Base-by-base conservation (phyloP, 495 filamentous ascomycete species). In the Cudoniella acicularis region DNA sequence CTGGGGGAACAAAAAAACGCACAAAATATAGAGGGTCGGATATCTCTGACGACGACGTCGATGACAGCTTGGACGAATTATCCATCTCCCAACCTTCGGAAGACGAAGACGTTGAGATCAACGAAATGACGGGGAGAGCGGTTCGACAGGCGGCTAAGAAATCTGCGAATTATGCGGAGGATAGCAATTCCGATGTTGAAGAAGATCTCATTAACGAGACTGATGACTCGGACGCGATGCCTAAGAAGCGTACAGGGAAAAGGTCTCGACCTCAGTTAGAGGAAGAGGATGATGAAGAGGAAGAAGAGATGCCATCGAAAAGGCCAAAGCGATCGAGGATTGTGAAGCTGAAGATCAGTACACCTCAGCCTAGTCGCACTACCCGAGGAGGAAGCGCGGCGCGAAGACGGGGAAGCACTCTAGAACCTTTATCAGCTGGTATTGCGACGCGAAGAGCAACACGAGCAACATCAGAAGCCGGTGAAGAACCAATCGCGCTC, bases 31-130 rank as follows among this genome's bases (percentile, higher is more conserved):
- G 77, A 54, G 84, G 77, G 20, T 89, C 86, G 8, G 85, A 87
- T 54, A 85, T 87, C 25, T 78, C 88, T 10, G 87, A 87, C 10
- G 88, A 90, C 54, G 81, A 85, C 25, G 76, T 81, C 10, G 57
- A 73, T 10, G 78, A 89, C 36, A 82, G 78, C 57, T 78, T 82
- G 22, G 69, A 71, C 47, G 86, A 87, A 52, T 79, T 84, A 17
- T 80, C 83, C 0, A 87, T 85, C 30, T 80, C 72, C 17, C 76
- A 85, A 8, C 74, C 77, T 0, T 76, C 77, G 6, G 83, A 83
- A 26, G 79, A 85, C 13, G 87, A 88, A 41, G 83, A 84, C n/a
- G 70, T 79, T 0, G 85, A 89, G 65, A 73, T 82, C 56, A 76
- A 79, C 51, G 64, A 64, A 16, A 52, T 56, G 18, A 59, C 63